Evolutionary conservation across 2,329 filamentous ascomycete genomes (phyloP).

Genomic region (Neopestalotiopsis sp.): DNA sequence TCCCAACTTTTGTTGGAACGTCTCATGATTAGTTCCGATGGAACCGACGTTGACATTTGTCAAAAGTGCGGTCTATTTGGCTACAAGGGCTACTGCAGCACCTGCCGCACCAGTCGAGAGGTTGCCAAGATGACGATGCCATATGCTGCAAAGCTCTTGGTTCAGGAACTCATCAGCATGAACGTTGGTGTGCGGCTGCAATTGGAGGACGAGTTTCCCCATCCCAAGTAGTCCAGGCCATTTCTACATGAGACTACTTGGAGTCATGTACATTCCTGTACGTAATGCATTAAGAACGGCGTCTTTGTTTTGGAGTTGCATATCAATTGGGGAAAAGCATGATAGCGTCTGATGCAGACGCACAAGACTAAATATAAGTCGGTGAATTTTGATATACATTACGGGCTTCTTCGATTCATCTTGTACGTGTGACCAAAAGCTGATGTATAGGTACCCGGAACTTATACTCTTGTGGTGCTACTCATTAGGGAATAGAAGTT

Average conservation of each 20-base stretch:
- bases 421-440: background rate
- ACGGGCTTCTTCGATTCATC: background rate
- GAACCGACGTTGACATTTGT: slow-evolving; percentile 90
- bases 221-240: slow-evolving; percentile 43
- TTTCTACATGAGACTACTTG: background rate
- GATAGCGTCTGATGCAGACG: background rate
- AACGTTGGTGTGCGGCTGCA: slow-evolving; percentile 94
- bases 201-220: slow-evolving; percentile 91
- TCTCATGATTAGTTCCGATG: slow-evolving; percentile 93
- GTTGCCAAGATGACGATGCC: slow-evolving; percentile 96
- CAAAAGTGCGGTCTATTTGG: slow-evolving; percentile 94
- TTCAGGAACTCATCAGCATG: slow-evolving; percentile 97
- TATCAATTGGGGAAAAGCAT: slow-evolving; percentile 21
- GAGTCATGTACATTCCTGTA: slow-evolving; percentile 9
- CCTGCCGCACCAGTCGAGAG: slow-evolving; percentile 82
- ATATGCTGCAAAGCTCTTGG: slow-evolving; percentile 93
- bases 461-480: too few relatives aligned
- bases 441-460: too few relatives aligned
- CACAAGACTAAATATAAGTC: background rate
- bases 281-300: slow-evolving; percentile 20
- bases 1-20: slow-evolving; percentile 90
- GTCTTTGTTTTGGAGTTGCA: slow-evolving; percentile 24
- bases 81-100: slow-evolving; percentile 93
- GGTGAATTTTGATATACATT: background rate
- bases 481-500: background rate